These are phyloP conservation scores for Baorangia bicolor DNA, from an alignment of 768 basidiomycete species.

Conservation along the genomic window DNA sequence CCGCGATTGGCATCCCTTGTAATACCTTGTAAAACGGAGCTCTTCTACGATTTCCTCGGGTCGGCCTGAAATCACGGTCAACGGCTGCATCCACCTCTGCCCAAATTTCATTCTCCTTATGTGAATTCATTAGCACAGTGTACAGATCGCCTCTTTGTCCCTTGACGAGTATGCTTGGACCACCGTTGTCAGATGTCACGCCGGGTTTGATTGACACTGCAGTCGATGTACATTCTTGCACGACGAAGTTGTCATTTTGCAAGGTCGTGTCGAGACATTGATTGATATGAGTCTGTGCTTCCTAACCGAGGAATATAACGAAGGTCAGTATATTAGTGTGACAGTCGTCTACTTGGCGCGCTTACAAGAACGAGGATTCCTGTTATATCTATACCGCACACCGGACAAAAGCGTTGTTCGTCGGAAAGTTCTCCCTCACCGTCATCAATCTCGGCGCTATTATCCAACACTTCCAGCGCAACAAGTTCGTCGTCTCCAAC, in stretches of 20 bases:
- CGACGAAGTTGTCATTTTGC: neutral
- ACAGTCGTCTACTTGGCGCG: constrained; percentile 20
- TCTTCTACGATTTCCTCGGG: constrained; percentile 56
- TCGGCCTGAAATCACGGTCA: constrained; percentile 44
- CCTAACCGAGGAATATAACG: constrained; percentile 34
- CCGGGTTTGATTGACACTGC: neutral
- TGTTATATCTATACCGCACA: constrained; percentile 23
- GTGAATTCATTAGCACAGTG: constrained; percentile 85
- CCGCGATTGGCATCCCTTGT: constrained; percentile 96
- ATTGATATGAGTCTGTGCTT: constrained; percentile 56
- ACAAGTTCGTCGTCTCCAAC: constrained; percentile 70
- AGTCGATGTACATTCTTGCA: neutral
- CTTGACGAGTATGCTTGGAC: neutral
- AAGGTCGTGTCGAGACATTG: constrained; percentile 46
- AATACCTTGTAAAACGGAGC: constrained; percentile 96
- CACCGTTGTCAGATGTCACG: neutral
- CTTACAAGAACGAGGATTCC: constrained; percentile 20
- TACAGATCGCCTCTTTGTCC: constrained; percentile 46
- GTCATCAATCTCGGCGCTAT: constrained; percentile 20
- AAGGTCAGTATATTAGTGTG: neutral
- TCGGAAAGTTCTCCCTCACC: constrained; percentile 16
- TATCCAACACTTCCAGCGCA: constrained; percentile 31
- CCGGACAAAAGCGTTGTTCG: constrained; percentile 21
- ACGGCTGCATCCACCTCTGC: constrained; percentile 67
- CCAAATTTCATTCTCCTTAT: constrained; percentile 82